A percentile compares a stretch with the other conserved stretches of the same genome.
phyloP scores from a whole-genome alignment of 2,329 filamentous ascomycete species.

The Trichoderma simmonsii region DNA sequence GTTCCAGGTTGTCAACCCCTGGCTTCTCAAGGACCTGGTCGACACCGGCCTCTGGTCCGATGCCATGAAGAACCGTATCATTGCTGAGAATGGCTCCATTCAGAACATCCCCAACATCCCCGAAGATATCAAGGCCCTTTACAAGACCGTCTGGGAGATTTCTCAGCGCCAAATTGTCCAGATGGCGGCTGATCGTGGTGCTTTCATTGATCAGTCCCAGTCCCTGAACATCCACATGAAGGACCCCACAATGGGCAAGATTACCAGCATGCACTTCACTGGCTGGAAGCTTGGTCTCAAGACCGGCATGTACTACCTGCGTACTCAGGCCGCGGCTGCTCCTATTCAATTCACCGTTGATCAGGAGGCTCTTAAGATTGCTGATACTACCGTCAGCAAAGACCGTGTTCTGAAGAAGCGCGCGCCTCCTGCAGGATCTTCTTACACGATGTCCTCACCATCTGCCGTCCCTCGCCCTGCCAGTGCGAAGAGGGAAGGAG shows the following conservation, averaged over 20 bases:
- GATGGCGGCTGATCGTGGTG: constrained; percentile 97
- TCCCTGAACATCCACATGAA: constrained; percentile 99
- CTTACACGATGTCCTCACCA: constrained; percentile 55
- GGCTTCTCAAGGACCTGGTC: constrained; percentile 96
- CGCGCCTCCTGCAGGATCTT: constrained; percentile 51
- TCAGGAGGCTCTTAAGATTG: constrained; percentile 86
- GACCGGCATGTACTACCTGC: constrained; percentile 99
- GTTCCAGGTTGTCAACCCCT: constrained; percentile 99
- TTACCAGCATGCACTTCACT: constrained; percentile 98
- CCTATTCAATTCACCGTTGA: constrained; percentile 99
- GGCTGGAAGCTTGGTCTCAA: constrained; percentile 99
- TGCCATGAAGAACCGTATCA: constrained; percentile 99
- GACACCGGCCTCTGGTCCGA: constrained; percentile 98
- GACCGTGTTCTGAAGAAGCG: constrained; percentile 67
- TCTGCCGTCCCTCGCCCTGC: constrained; percentile 66
- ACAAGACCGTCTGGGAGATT: constrained; percentile 99
- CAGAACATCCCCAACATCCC: constrained; percentile 98
- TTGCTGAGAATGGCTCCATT: constrained; percentile 90
- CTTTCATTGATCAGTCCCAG: constrained; percentile 98
- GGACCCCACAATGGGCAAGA: constrained; percentile 99
- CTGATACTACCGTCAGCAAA: constrained; percentile 74
- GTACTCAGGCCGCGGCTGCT: constrained; percentile 92
- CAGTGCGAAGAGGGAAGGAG: constrained; percentile 56
- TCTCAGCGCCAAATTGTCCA: constrained; percentile 92
- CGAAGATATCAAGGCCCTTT: constrained; percentile 89